Evolutionary conservation across 768 basidiomycete species (phyloP), one percentile per base, ranked within the genome.

Genomic region (Tremella yokohamensis): DNA sequence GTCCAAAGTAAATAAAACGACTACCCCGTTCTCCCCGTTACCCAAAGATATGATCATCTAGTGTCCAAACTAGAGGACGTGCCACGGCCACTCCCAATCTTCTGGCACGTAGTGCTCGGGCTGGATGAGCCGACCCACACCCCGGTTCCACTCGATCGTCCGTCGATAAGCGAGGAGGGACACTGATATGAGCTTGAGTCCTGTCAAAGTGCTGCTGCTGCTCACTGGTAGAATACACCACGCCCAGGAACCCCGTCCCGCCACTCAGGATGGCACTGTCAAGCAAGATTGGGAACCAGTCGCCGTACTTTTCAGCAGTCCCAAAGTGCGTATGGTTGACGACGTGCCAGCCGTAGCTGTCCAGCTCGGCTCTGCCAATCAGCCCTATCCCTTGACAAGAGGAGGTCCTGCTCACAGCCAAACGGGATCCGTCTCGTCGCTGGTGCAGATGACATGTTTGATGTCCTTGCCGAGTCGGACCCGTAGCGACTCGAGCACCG

Each of bases 151-250:
- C 24, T 61, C 60, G 1, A 57, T 54, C 16, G 56, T 57, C 18
- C 60, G 20, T 22, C 54, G 49, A 22, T 57, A 57, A 8, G 59
- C 53, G 1, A 60, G 49, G 6, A 60, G 49, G 20, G 54, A 55
- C 59, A 60, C 59, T 60, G 40, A 4, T 13, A 13, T 16, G 13
- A 20, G 19, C 51, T 37, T 53, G 29, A 3, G 18, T 16, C 20
- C 3, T 24, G 18, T 8, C 11, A 9, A n/a, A 37, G 18, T 0
- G 16, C 1, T 19, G 11, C 29, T 7, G 1, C 1, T 26, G 57
- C 60, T 57, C 26, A 61, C 60, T 61, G 11, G 60, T 61, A 52
- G 55, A 57, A 13, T 61, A 48, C 29, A 34, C 29, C 8, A 57
- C 49, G 9, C 60, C 60, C 19, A 61, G 26, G 52, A 61, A 61